These are phyloP conservation scores for Tricholoma bakamatsutake DNA, from an alignment of 768 basidiomycete species.

Conservation along the genomic window DNA sequence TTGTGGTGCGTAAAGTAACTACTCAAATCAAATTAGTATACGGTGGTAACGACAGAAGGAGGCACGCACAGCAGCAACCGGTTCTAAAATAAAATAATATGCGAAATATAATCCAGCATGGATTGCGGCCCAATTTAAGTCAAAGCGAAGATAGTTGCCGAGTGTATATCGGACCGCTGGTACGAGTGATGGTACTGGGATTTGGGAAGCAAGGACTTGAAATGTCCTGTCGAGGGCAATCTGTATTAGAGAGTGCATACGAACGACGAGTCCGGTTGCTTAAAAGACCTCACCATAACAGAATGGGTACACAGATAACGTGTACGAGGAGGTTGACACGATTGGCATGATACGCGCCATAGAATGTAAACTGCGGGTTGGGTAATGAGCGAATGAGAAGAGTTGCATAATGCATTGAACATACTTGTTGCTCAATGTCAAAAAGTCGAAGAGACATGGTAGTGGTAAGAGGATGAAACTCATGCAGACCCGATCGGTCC, in stretches of 20 bases:
- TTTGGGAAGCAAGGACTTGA: constrained; percentile 42
- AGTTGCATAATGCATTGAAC: constrained; percentile 6
- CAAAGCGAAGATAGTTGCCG: constrained; percentile 61
- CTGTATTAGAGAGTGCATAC: background rate
- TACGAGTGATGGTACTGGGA: constrained; percentile 50
- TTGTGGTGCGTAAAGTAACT: constrained; percentile 83
- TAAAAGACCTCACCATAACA: constrained; percentile 58
- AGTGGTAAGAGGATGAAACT: constrained; percentile 17
- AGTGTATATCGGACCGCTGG: constrained; percentile 47
- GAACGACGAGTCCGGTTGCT: background rate
- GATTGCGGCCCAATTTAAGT: constrained; percentile 62
- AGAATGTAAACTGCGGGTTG: constrained; percentile 70
- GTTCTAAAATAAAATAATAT: constrained; percentile 83
- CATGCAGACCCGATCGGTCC: constrained; percentile 6
- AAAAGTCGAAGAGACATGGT: constrained; percentile 40
- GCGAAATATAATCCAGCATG: constrained; percentile 50
- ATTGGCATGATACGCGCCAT: constrained; percentile 89
- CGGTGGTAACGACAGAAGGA: background rate
- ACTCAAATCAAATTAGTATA: constrained; percentile 5
- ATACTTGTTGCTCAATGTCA: constrained; percentile 68
- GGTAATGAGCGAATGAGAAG: constrained; percentile 5
- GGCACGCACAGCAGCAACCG: constrained; percentile 73
- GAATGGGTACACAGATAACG: constrained; percentile 74
- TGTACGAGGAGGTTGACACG: constrained; percentile 82
- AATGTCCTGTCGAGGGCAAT: constrained; percentile 43